Conservation (phyloP, 495 filamentous ascomycete species). For the Apodospora peruviana region DNA sequence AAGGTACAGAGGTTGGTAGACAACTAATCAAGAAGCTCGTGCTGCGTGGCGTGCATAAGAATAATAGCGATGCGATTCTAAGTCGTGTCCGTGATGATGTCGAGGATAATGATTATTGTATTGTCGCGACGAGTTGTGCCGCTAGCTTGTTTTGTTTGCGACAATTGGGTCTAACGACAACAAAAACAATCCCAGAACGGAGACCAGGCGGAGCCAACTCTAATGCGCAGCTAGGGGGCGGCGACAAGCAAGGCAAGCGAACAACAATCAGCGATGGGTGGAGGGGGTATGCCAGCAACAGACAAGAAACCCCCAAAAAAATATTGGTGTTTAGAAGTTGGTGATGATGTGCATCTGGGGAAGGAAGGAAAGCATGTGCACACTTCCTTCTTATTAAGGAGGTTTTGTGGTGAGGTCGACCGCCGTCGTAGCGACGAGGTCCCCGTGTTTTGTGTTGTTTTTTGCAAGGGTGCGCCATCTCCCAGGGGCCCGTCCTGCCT, state of each 20-base stretch:
- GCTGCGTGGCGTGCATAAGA: too few relatives aligned
- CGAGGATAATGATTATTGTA: neutral
- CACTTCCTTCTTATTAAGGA: neutral
- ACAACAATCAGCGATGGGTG: too few relatives aligned
- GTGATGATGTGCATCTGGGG: constrained; percentile 5
- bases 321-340: neutral
- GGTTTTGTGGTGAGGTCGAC: constrained; percentile 9
- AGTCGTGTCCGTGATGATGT: neutral
- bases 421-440: neutral
- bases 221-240: neutral
- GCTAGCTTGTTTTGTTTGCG: neutral
- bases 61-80: neutral
- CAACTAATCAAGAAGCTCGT: too few relatives aligned
- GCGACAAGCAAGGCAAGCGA: neutral
- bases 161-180: neutral
- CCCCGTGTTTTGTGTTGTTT: constrained; percentile 16
- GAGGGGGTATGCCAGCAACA: too few relatives aligned
- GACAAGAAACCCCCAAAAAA: too few relatives aligned
- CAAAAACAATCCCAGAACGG: neutral
- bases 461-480: constrained; percentile 15
- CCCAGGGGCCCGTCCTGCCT: constrained; percentile 3
- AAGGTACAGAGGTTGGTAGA: too few relatives aligned
- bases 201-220: too few relatives aligned
- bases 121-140: neutral
- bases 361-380: constrained; percentile 21